These are phyloP conservation scores for Skeletonema menzelii DNA, from an alignment of 108 stramenopile species.

Conservation along the genomic window DNA sequence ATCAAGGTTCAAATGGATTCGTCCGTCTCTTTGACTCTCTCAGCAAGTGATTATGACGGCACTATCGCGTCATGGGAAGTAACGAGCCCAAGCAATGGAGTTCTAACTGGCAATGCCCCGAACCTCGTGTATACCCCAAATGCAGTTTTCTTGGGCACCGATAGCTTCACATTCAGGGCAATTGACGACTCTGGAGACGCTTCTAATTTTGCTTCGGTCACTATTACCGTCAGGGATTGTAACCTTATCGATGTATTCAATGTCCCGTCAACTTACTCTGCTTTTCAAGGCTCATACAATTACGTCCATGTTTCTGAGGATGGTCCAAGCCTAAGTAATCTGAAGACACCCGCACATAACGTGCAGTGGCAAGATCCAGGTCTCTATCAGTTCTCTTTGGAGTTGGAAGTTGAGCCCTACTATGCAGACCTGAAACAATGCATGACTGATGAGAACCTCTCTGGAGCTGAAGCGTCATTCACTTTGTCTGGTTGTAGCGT, in stretches of 20 bases:
- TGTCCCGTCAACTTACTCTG: constrained; percentile 10
- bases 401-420: constrained; percentile 17
- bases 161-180: constrained; percentile 19
- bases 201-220: constrained; percentile 10
- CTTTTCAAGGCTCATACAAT: constrained; percentile 10
- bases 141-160: constrained; percentile 3
- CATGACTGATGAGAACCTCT: constrained; percentile 12
- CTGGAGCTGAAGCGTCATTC: constrained; percentile 3
- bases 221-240: constrained; percentile 15
- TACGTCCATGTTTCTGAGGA: constrained; percentile 34
- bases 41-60: constrained; percentile 26
- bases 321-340: constrained; percentile 9
- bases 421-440: constrained; percentile 17
- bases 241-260: constrained; percentile 12
- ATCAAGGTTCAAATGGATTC: constrained; percentile 8
- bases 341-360: constrained; percentile 20
- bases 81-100: background rate
- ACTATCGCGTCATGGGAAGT: constrained; percentile 14
- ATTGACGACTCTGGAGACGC: constrained; percentile 8
- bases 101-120: constrained; percentile 11
- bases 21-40: constrained; percentile 8
- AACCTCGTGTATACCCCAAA: constrained; percentile 29
- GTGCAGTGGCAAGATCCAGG: constrained; percentile 23
- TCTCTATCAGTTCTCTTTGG: constrained; percentile 15
- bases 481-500: constrained; percentile 25